These are phyloP conservation scores for Trichoderma lentiforme DNA, from an alignment of 2,329 filamentous ascomycete species.

Conservation along the genomic window DNA sequence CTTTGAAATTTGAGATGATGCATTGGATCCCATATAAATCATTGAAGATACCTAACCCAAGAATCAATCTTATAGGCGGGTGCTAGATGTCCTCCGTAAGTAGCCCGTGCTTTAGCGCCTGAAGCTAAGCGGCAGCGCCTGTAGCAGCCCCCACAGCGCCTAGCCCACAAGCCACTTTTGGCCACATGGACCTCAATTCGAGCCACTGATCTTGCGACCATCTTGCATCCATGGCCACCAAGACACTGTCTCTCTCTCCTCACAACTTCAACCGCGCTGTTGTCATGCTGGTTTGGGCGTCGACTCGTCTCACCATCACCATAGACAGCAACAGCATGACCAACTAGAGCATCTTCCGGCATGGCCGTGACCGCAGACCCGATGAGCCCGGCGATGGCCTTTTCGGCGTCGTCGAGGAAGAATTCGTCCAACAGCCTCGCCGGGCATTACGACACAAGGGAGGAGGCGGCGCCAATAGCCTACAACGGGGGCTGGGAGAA, in stretches of 20 bases:
- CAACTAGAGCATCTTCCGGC: conserved; percentile 3
- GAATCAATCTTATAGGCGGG: too few species aligned
- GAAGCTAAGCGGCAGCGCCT: not conserved
- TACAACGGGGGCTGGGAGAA: not conserved
- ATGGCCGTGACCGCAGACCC: conserved; percentile 28
- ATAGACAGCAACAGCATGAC: not conserved
- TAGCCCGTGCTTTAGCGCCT: not conserved
- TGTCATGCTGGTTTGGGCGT: not conserved
- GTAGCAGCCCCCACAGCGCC: not conserved
- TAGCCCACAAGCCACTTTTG: conserved; percentile 6
- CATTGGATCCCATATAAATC: not conserved
- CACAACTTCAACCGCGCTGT: not conserved
- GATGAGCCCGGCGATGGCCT: conserved; percentile 22
- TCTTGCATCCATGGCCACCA: not conserved
- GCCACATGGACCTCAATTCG: conserved; percentile 9
- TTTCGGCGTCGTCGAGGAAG: conserved; percentile 11
- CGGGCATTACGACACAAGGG: not conserved
- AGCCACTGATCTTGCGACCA: not conserved
- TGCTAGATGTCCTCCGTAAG: too few species aligned
- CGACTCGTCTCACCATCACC: not conserved
- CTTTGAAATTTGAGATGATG: not conserved
- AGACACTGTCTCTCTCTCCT: not conserved
- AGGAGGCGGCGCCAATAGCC: not conserved
- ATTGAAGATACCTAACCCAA: too few species aligned
- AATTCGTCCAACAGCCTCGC: not conserved